Evolutionary conservation across 768 basidiomycete genomes (phyloP).

Genomic region (Ramaria rubella): DNA sequence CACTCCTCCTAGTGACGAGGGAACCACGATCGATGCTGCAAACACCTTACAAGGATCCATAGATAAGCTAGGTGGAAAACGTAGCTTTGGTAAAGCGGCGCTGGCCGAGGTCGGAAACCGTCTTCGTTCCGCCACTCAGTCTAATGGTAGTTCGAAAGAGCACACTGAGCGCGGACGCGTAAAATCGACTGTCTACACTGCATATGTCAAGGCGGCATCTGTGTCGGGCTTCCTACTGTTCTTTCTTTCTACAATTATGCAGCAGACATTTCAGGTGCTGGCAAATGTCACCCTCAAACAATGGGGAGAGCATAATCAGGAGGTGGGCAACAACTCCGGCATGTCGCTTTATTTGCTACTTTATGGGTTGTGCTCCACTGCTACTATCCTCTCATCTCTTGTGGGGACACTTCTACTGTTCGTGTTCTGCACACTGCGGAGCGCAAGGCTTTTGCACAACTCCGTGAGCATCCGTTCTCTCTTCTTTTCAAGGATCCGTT

Average conservation of each 20-base stretch:
- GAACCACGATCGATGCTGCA: not conserved
- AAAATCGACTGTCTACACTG: constrained; percentile 64
- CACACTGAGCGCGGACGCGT: constrained; percentile 78
- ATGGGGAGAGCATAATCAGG: constrained; percentile 77
- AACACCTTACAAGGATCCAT: constrained; percentile 29
- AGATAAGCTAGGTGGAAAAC: constrained; percentile 52
- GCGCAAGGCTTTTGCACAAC: constrained; percentile 73
- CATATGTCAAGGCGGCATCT: constrained; percentile 78
- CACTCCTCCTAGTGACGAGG: constrained; percentile 3
- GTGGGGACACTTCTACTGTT: constrained; percentile 39
- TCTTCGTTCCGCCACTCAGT: constrained; percentile 15
- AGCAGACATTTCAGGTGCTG: constrained; percentile 56
- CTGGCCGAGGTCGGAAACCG: constrained; percentile 26
- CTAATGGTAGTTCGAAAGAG: constrained; percentile 53
- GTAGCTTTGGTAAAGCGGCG: constrained; percentile 52
- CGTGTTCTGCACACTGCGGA: constrained; percentile 70
- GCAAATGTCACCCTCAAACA: constrained; percentile 63
- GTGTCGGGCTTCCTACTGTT: constrained; percentile 57
- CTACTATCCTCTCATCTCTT: constrained; percentile 38
- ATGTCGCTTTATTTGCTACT: constrained; percentile 53
- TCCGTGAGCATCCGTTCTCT: constrained; percentile 36
- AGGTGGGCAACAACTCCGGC: constrained; percentile 48
- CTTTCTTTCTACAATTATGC: constrained; percentile 50
- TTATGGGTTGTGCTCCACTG: constrained; percentile 64
- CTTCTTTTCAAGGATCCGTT: not conserved